Base-by-base conservation (phyloP, 148 eudicot genomes). In the Drosera capensis region DNA sequence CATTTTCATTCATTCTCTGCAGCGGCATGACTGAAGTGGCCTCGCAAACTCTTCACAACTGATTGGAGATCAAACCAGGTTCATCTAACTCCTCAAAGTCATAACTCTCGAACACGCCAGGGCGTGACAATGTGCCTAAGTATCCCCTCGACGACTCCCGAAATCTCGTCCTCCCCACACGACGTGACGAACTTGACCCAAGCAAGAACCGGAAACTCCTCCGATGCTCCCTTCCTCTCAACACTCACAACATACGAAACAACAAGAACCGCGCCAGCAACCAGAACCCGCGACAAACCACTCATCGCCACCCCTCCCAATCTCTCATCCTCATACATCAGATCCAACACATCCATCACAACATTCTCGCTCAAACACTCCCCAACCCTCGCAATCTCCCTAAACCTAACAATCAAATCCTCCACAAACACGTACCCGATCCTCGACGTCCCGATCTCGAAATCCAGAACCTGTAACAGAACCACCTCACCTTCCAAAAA, bases 311-410 rank as follows among this genome's bases (percentile, higher is more conserved):
- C 31, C 31, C 9, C 31, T 13, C 6, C 7, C 23, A 41, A 61
- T 45, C 62, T 56, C 61, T 45, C 72, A 49, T 78, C 94, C 56
- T 88, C 94, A 37, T 88, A 88, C 43, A 78, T 48, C 43, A 88
- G 78, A 75, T 88, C 94, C 75, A 83, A 41, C 17, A 88, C 62
- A 59, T 88, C 87, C 68, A 80, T 66, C 48, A 84, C 77, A n/a
- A 56, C 77, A 51, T 71, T 92, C 49, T 80, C 48, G 40, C 66
- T 73, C 49, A 88, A 58, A 58, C 64, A 53, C 39, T 83, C 71
- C 1, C 81, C 86, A 40, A 57, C 73, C 29, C 35, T 63, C 1
- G 97, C 79, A 26, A 79, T 80, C 51, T 38, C 86, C 51, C 79
- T 67, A 14, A 83, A 64, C 72, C 68, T 77, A 43, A 34, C 9